Conservation (phyloP, 2,329 filamentous ascomycete genomes). For the Lasiodiplodia hormozganensis region DNA sequence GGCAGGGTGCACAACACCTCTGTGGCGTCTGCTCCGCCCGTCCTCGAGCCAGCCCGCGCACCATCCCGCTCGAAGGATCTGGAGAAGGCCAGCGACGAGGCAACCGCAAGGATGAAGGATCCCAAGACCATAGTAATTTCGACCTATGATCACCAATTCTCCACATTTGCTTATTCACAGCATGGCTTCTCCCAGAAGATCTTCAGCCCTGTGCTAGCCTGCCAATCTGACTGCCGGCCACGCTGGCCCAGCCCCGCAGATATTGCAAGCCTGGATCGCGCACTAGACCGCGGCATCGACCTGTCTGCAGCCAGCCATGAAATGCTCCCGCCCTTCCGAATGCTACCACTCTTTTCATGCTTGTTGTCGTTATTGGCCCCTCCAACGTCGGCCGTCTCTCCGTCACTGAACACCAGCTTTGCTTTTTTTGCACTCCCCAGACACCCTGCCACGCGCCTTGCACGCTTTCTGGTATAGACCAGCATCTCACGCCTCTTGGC, state of each 20-base stretch:
- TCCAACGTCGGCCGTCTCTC: background rate
- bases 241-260: slow-evolving; percentile 7
- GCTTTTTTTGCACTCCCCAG: background rate
- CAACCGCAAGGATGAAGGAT: slow-evolving; percentile 7
- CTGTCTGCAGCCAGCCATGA: slow-evolving; percentile 15
- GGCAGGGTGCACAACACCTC: slow-evolving; percentile 23
- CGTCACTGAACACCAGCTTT: background rate
- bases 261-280: slow-evolving; percentile 15
- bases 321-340: slow-evolving; percentile 13
- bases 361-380: background rate
- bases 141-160: slow-evolving; percentile 9
- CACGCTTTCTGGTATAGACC: slow-evolving; percentile 20
- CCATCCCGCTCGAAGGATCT: slow-evolving; percentile 1
- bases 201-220: slow-evolving; percentile 22
- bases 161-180: slow-evolving; percentile 10
- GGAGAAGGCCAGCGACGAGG: slow-evolving; percentile 7
- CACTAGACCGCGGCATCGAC: background rate
- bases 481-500: slow-evolving; percentile 14
- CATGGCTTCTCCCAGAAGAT: background rate
- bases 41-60: slow-evolving; percentile 2
- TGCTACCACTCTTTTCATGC: background rate
- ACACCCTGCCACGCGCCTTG: slow-evolving; percentile 10
- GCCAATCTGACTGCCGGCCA: background rate
- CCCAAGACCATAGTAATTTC: slow-evolving; percentile 11
- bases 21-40: slow-evolving; percentile 5